Evolutionary conservation across 2,329 filamentous ascomycete genomes (phyloP), one percentile per base, ranked within the genome.

Genomic region (Aureobasidium namibiae): DNA sequence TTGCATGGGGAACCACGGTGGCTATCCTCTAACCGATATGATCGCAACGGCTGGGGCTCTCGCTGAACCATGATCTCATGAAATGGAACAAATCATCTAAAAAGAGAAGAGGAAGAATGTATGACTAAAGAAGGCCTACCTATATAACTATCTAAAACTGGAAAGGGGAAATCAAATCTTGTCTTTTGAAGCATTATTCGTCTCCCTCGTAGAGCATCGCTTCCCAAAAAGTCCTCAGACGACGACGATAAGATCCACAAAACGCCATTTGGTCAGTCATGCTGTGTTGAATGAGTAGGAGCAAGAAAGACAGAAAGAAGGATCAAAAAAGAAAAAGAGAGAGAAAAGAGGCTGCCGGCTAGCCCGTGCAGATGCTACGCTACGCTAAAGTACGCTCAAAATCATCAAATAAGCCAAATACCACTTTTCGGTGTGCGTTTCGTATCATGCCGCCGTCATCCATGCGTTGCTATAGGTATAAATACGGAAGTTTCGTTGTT

Each of bases 301-400:
- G 44, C 44, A 21, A 21, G 18, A 23, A 18, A 16, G 11, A 42
- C 8, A 54, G 6, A 61, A 18, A 53, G 38, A 53, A 39, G 44
- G 67, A 29, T 29, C 4, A 29, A 29, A 9, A 29, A 29, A 9
- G 9, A 29, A 9, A 4, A 29, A 29, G 9, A 29, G 11, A 42
- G 26, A 54, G 6, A 62, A 18, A 53, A 42, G 48, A 39, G 44
- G 67, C 69, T 71, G 69, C 65, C 67, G 68, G 68, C 68, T 70
- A 70, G 44, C 65, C 67, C 69, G 67, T 60, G 62, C 69, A 70
- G 68, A 70, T 71, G 69, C 68, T 69, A 70, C 65, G 66, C 66
- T 68, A 67, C 65, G 66, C 66, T 68, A 67, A 65, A n/a, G 63
- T 63, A 66, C 67, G 66, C 66, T 67, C 61, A 48, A 59, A 61